Base-by-base conservation (phyloP, 1,139 yeast genomes). In the Magnusiomyces suaveolens region DNA sequence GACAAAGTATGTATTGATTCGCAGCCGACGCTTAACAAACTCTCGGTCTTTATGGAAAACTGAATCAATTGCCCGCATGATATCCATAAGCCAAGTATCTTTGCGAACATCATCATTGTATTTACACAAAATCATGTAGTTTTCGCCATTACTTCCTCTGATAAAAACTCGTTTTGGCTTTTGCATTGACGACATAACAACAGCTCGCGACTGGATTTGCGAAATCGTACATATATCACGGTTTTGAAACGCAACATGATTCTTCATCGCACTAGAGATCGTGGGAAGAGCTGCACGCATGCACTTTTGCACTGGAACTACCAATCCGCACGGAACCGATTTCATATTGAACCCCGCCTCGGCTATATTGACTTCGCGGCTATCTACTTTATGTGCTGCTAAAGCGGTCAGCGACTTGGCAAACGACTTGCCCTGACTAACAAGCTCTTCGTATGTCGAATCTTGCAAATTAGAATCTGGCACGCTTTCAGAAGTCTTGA, bases 31-130 rank as follows among this genome's bases (percentile, higher is more conserved):
- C 59, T 83, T 82, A 50, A 84, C 76, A 0, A 97, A 83, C 55
- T 84, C 95, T 18, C 79, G 76, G 64, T 87, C 86, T 36, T 78
- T 75, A 25, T 75, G 70, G 54, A 94, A 72, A 43, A 92, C 68
- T 59, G 88, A 79, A 63, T 90, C 92, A 66, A 92, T 83, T 71
- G 90, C 85, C 0, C 89, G 81, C 0, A 97, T 89, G 62, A 94
- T 84, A 63, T 94, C 97, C 79, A 92, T 87, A 51, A 92, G 80
- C 61, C 95, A 85, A 3, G 96, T 95, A 72, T 94, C 99, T 66
- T 94, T 95, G 61, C 98, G 74, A 12, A 95, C 83, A 70, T 94
- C 98, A 68, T 94, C 99, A 59, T 83, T 79, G 8, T 82, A 80
- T 67, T 94, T 94, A 61, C 95, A 84, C 73, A 94, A 77, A 32